These are phyloP conservation scores for Leccinum subspadiceum DNA, from an alignment of 1,284 basidiomycete species.

Conservation along the genomic window DNA sequence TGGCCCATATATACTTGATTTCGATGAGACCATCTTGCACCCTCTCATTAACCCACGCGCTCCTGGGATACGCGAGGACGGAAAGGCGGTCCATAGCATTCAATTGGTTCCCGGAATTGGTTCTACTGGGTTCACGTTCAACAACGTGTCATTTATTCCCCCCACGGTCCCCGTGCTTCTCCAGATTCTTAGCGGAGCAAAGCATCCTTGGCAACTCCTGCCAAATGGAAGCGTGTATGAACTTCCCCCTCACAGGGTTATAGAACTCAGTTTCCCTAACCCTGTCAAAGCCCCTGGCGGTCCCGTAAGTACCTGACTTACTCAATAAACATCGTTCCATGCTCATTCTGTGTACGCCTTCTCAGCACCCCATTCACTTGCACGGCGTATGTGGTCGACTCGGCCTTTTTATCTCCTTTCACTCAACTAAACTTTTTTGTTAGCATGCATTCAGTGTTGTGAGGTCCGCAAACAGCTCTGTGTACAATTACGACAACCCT, in stretches of 20 bases:
- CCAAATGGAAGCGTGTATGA: conserved; percentile 33
- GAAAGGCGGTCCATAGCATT: conserved; percentile 30
- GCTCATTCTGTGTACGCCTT: conserved; percentile 3
- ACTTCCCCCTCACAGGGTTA: conserved; percentile 30
- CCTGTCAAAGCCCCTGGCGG: conserved; percentile 26
- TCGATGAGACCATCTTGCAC: conserved; percentile 33
- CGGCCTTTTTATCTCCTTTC: neutral
- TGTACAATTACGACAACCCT: conserved; percentile 26
- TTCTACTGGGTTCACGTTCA: conserved; percentile 8
- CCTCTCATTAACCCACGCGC: conserved; percentile 34
- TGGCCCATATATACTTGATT: conserved; percentile 27
- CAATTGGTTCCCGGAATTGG: conserved; percentile 19
- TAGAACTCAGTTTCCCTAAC: conserved; percentile 37
- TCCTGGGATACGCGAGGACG: conserved; percentile 29
- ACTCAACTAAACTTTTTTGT: neutral
- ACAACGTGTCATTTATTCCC: conserved; percentile 18
- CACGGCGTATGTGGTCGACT: conserved; percentile 31
- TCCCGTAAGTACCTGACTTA: conserved; percentile 31
- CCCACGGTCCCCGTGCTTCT: conserved; percentile 35
- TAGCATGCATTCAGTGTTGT: conserved; percentile 30
- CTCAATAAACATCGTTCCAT: neutral
- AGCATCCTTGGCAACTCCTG: conserved; percentile 27
- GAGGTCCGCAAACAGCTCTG: conserved; percentile 19
- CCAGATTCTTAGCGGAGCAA: conserved; percentile 40
- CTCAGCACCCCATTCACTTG: conserved; percentile 35